These are phyloP conservation scores for Sophora flavescens DNA, from an alignment of 306 rosid genomes.

Conservation along the genomic window DNA sequence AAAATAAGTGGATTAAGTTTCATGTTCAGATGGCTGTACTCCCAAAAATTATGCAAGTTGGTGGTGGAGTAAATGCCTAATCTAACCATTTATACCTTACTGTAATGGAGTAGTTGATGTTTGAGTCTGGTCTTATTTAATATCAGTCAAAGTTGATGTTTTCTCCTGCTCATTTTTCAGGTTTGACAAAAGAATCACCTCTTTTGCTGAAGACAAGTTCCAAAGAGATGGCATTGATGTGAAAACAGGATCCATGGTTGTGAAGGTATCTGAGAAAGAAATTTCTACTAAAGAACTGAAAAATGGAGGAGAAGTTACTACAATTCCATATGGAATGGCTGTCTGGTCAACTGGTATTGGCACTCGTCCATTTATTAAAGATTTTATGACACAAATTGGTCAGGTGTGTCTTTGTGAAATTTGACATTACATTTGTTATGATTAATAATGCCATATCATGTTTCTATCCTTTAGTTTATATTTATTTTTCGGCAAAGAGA, in stretches of 20 bases:
- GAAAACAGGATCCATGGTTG: constrained; percentile 95
- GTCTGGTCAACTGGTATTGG: constrained; percentile 99
- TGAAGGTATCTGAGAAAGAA: constrained; percentile 83
- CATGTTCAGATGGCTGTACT: neutral
- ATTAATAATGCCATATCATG: constrained; percentile 15
- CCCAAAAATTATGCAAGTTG: neutral
- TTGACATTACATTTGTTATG: constrained; percentile 21
- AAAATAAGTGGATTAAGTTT: neutral
- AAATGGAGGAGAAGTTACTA: constrained; percentile 67
- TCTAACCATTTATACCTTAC: neutral
- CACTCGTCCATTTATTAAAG: constrained; percentile 84
- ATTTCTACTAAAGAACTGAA: constrained; percentile 89
- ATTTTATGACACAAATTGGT: constrained; percentile 91
- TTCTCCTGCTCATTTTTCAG: constrained; percentile 54
- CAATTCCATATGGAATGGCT: constrained; percentile 95
- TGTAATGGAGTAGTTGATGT: neutral
- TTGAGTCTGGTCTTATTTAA: neutral
- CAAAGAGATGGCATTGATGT: constrained; percentile 84
- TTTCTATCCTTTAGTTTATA: constrained; percentile 26
- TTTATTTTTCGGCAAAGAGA: constrained; percentile 4
- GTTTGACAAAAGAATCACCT: constrained; percentile 96
- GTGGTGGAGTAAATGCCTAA: constrained; percentile 1
- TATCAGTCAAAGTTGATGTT: neutral
- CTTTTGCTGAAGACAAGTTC: constrained; percentile 90
- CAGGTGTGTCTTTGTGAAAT: constrained; percentile 69